These are phyloP conservation scores for Paracorniculantispora psalliotae DNA, from an alignment of 2,329 filamentous ascomycete genomes.

Conservation along the genomic window DNA sequence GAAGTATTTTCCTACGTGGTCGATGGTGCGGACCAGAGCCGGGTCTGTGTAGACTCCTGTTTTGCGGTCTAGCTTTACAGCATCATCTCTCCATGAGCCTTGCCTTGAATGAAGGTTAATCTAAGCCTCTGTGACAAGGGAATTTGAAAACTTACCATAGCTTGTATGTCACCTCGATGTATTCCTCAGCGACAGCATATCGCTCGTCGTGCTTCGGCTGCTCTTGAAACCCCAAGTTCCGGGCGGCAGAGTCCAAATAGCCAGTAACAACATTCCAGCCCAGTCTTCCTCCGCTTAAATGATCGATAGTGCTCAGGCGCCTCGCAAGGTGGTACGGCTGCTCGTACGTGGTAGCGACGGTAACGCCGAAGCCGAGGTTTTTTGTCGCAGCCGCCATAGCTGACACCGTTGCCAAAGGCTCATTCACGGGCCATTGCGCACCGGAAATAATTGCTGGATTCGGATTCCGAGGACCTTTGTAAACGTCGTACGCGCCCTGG, in stretches of 20 bases:
- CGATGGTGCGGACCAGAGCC: constrained; percentile 53
- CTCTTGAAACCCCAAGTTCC: constrained; percentile 53
- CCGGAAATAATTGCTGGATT: constrained; percentile 56
- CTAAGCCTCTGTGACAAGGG: not conserved
- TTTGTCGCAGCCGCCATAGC: constrained; percentile 65
- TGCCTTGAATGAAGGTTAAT: too few relatives aligned
- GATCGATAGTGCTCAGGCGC: constrained; percentile 61
- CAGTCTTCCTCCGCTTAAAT: constrained; percentile 56
- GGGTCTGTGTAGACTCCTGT: constrained; percentile 42
- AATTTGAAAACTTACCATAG: constrained; percentile 38
- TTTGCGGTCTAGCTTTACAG: constrained; percentile 50
- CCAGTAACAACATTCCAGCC: constrained; percentile 57
- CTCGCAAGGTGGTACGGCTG: constrained; percentile 63
- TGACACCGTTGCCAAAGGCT: constrained; percentile 55
- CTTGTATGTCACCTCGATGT: constrained; percentile 54
- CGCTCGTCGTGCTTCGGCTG: constrained; percentile 47
- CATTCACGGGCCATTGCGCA: constrained; percentile 68
- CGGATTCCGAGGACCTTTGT: constrained; percentile 48
- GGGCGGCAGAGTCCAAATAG: constrained; percentile 62
- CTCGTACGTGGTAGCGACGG: constrained; percentile 63
- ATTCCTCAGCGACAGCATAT: constrained; percentile 58
- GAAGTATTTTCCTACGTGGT: constrained; percentile 57
- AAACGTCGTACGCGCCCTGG: constrained; percentile 62
- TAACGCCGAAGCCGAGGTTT: constrained; percentile 64
- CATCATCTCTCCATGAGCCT: constrained; percentile 55